Base-by-base conservation (phyloP, 164 flowering plant species). In the Vitis rotundifolia region DNA sequence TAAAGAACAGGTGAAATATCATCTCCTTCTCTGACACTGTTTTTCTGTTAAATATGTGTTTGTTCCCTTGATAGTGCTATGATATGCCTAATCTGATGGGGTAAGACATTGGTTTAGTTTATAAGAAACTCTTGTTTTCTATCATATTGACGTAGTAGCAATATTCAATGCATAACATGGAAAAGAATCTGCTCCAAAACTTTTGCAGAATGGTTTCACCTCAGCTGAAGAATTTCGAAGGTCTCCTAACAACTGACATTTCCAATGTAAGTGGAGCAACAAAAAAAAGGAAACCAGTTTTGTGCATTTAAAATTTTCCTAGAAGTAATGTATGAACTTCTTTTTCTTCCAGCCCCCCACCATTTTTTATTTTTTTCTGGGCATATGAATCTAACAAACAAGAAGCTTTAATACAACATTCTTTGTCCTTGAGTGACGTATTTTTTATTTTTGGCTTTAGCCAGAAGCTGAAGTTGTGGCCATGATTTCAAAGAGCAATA, bases 141-240 rank as follows among this genome's bases (percentile, higher is more conserved):
- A 18, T n/a, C 60, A 37, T 47, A 44, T 44, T 52, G 59, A 52
- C 37, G 12, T 6, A 37, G 44, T 37, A 37, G 44, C 44, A 37
- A 37, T 37, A 37, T 37, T 37, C 7, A 37, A 6, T 37, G 44
- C 44, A 37, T 37, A 37, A 37, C 44, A 37, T 37, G 44, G 44
- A 37, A 37, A 37, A 37, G 44, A 37, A 37, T 37, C 44, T 37
- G 44, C 44, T 37, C 7, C 44, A 37, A 37, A 49, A 53, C 18
- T 65, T 80, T 9, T 82, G 83, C 87, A 91, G 98, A 76, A 85
- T 88, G 97, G 70, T 85, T 77, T 55, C 76, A 48, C 95, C 91
- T 49, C 83, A 61, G 44, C 53, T 79, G 73, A 88, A 84, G 88
- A 91, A 89, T 74, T 79, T 89, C 61, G 93, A 91, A 76, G 97